These are phyloP conservation scores for Suillus bovinus DNA, from an alignment of 768 basidiomycete species.

Conservation along the genomic window DNA sequence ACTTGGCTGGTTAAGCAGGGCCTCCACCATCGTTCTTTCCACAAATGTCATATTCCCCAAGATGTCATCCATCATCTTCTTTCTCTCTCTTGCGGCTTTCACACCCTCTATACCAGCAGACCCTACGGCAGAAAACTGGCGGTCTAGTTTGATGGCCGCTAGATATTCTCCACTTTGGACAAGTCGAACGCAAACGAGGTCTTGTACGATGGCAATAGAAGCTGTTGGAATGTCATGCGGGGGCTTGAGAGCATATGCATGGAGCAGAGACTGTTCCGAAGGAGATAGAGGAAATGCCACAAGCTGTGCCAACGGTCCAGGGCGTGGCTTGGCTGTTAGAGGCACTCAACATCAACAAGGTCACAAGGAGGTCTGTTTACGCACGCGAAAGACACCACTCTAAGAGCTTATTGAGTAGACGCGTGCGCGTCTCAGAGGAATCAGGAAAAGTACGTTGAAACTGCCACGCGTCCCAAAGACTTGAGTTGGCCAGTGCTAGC, in stretches of 20 bases:
- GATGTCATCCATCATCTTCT: slow-evolving; percentile 70
- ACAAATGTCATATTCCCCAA: slow-evolving; percentile 59
- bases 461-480: slow-evolving; percentile 71
- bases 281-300: slow-evolving; percentile 64
- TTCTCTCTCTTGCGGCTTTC: slow-evolving; percentile 50
- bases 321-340: slow-evolving; percentile 56
- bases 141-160: slow-evolving; percentile 77
- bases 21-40: slow-evolving; percentile 64
- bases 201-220: slow-evolving; percentile 63
- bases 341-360: slow-evolving; percentile 7
- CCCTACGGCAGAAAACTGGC: slow-evolving; percentile 52
- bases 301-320: slow-evolving; percentile 57
- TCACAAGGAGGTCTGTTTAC: slow-evolving; percentile 28
- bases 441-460: slow-evolving; percentile 75
- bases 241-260: slow-evolving; percentile 58
- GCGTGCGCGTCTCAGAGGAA: slow-evolving; percentile 47
- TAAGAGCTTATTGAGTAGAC: slow-evolving; percentile 58
- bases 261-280: slow-evolving; percentile 62
- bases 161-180: slow-evolving; percentile 69
- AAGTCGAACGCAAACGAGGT: slow-evolving; percentile 77
- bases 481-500: slow-evolving; percentile 63
- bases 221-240: slow-evolving; percentile 46
- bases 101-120: slow-evolving; percentile 32
- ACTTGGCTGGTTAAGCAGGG: slow-evolving; percentile 48
- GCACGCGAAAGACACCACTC: slow-evolving; percentile 71